phyloP scores from a whole-genome alignment of 768 basidiomycete species.

The Kwoniella sp. region DNA sequence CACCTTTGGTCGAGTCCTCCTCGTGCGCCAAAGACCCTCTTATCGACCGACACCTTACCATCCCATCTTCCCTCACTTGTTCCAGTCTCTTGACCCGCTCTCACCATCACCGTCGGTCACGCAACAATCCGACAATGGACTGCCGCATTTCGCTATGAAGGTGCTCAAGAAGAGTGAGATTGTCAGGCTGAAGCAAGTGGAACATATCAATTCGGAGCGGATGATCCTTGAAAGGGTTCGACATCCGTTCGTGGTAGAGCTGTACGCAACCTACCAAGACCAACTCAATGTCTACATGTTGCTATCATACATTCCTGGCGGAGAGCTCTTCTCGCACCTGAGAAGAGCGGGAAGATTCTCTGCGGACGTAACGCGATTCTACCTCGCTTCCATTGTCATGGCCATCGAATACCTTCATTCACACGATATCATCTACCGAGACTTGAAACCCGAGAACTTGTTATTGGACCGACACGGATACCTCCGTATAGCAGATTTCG shows the following conservation, averaged over 20 bases:
- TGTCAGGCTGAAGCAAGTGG: constrained; percentile 79
- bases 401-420: constrained; percentile 93
- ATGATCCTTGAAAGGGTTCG: constrained; percentile 87
- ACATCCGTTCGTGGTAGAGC: constrained; percentile 95
- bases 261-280: constrained; percentile 71
- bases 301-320: constrained; percentile 92
- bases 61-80: constrained; percentile 54
- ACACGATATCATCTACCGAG: constrained; percentile 97
- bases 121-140: constrained; percentile 47
- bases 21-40: constrained; percentile 71
- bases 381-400: constrained; percentile 91
- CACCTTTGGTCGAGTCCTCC: constrained; percentile 89
- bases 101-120: constrained; percentile 46
- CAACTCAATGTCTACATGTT: constrained; percentile 97
- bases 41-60: constrained; percentile 48
- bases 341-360: constrained; percentile 92
- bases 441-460: constrained; percentile 98
- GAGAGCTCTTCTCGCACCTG: constrained; percentile 89
- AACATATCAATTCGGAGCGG: constrained; percentile 96
- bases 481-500: constrained; percentile 93
- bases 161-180: constrained; percentile 57
- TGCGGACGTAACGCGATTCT: constrained; percentile 96
- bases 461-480: constrained; percentile 91
- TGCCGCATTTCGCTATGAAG: constrained; percentile 58
- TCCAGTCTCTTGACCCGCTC: constrained; percentile 45